Base-by-base conservation (phyloP, 1,284 basidiomycete species). In the Ceratobasidium sp. region DNA sequence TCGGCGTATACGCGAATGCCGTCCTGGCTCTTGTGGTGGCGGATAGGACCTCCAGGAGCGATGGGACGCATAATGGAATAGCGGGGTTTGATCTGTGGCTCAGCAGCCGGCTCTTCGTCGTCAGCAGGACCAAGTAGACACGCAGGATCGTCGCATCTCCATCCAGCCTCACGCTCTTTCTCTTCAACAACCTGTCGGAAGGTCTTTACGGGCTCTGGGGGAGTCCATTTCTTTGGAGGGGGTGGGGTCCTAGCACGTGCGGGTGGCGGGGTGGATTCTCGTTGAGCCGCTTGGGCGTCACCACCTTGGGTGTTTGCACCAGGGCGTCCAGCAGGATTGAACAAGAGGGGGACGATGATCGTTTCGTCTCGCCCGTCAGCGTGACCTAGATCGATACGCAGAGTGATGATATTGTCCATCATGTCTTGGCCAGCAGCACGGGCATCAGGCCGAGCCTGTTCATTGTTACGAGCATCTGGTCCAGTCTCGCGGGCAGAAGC, bases 131-230 rank as follows among this genome's bases (percentile, higher is more conserved):
- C 64, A n/a, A 69, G 39, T 16, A 69, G 36, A 57, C 64, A 69
- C n/a, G 52, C 50, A 30, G 64, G 64, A 50, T 69, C 64, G 32
- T 69, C 64, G 32, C 64, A 69, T 45, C 64, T 69, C 64, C 64
- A 69, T 28, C 64, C 64, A 28, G 52, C 64, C 41, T 69, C 64
- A 18, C 64, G 64, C 28, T 69, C 64, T 34, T 69, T 69, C 52
- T 69, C 64, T 32, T 69, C 64, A 23, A 69, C 64, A 16, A 69
- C 64, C 23, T 69, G 64, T 14, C 64, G n/a, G 28, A 69, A 69
- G 23, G 64, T 69, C 36, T 69, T 69, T 16, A 69, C 52, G 18
- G 64, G 30, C 23, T 69, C 64, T 9, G 64, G 64, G 12, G 64
- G 64, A 14, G 41, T 45, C 64, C 64, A 69, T 23, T 69, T 69